Base-by-base conservation (phyloP, 805 yeast species). In the Wickerhamiella kurtzmanii region DNA sequence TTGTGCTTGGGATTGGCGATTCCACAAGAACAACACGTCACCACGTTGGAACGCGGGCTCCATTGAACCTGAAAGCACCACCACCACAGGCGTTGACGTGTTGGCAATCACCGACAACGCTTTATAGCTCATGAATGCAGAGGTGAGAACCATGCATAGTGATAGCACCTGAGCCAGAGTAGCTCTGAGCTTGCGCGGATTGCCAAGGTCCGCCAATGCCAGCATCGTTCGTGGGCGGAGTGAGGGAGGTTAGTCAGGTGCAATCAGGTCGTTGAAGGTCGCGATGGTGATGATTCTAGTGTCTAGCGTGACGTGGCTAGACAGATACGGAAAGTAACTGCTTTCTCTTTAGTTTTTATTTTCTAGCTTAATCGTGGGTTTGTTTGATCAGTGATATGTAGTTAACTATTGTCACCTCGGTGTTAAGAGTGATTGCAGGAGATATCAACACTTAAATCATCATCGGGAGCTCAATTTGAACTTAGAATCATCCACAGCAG, bases 21-120 rank as follows among this genome's bases (percentile, higher is more conserved):
- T 92, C 95, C 95, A 88, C 48, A 92, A 69, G 58, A 92, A 80
- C 51, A 92, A 67, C 16, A 92, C 80, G 62, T 92, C 98, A 44
- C 98, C 98, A 66, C 98, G 76, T 66, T 92, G 96, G 73, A 92
- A 92, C 1, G 98, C 98, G 2, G 98, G 98, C 63, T 92, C 98
- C 98, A 92, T 92, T 2, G 97, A 89, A 4, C 98, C 98, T 1
- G 97, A 87, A 43, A 92, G 74, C 8, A 92, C 98, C 22, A 92
- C 98, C 18, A 92, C 98, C 20, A 92, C 77, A 18, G 98, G 98
- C 1, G 96, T 84, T 50, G 84, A 80, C 0, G 96, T 79, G 64
- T 85, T 78, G 9, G 96, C 73, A 1, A 79, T 69, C 3, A 89
- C 68, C 1, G 86, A 77, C 15, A 89, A 69, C 0, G 83, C 75